phyloP scores from a whole-genome alignment of 2,329 filamentous ascomycete species.

The Fusarium poae region DNA sequence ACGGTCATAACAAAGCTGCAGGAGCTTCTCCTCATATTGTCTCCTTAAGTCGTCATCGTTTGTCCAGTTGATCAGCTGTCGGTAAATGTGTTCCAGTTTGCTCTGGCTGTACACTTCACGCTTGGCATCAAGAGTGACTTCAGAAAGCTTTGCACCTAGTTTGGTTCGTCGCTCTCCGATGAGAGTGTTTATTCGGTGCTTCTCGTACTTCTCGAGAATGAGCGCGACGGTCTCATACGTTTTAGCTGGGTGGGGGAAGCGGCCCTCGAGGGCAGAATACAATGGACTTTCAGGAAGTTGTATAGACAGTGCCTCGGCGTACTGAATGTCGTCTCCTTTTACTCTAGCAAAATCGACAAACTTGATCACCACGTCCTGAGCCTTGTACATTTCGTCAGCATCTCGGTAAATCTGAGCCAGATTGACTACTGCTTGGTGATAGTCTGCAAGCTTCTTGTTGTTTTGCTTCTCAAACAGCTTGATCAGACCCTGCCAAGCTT shows the following conservation, averaged over 20 bases:
- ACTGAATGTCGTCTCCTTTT: slow-evolving; percentile 78
- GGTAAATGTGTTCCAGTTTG: slow-evolving; percentile 83
- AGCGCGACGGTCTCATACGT: slow-evolving; percentile 87
- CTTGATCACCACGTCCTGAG: slow-evolving; percentile 79
- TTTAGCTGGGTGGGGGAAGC: slow-evolving; percentile 81
- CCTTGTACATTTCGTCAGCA: slow-evolving; percentile 73
- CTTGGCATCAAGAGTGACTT: slow-evolving; percentile 89
- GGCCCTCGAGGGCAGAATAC: slow-evolving; percentile 85
- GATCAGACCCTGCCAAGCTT: slow-evolving; percentile 91
- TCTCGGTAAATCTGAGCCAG: slow-evolving; percentile 81
- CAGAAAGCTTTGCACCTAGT: slow-evolving; percentile 83
- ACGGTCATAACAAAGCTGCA: slow-evolving; percentile 83
- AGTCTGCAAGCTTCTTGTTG: slow-evolving; percentile 75
- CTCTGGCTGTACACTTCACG: slow-evolving; percentile 83
- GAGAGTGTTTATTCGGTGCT: slow-evolving; percentile 87
- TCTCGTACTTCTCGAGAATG: slow-evolving; percentile 87
- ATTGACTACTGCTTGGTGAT: slow-evolving; percentile 78
- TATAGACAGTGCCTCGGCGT: slow-evolving; percentile 80
- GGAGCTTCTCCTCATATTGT: slow-evolving; percentile 88
- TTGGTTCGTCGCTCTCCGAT: slow-evolving; percentile 91
- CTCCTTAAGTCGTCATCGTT: slow-evolving; percentile 86
- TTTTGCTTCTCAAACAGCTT: slow-evolving; percentile 86
- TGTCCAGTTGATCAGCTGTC: slow-evolving; percentile 89
- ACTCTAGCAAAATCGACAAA: slow-evolving; percentile 80
- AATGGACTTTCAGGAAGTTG: slow-evolving; percentile 84